Base-by-base conservation (phyloP, 169 alveolate species). In the Babesia ovata region DNA sequence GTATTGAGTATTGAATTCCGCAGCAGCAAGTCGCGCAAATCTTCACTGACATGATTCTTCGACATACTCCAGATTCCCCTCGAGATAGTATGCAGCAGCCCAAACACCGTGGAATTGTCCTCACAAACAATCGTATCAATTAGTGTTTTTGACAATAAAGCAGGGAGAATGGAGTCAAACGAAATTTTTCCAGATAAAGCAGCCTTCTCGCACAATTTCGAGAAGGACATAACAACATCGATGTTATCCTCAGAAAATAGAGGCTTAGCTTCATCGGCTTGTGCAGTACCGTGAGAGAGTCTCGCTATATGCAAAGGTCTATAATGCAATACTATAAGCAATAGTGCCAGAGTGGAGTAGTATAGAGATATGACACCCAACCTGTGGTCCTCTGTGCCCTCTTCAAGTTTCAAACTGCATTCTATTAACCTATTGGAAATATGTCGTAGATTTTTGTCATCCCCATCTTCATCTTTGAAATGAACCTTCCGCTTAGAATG, bases 61-160 rank as follows among this genome's bases (percentile, higher is more conserved):
- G 70, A 33, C 36, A 46, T 45, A 22, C 36, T 63, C 84, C 84
- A 75, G 28, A 75, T 48, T 12, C 70, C 76, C 46, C 63, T 75
- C n/a, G 70, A 46, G 11, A 75, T 66, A 48, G 78, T 26, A 29
- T 75, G 84, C 17, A 63, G 19, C 57, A 75, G 12, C 26, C 77
- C 84, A 26, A 65, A 75, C 7, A 45, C 76, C 7, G 84, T 7
- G 2, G 84, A 63, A n/a, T 66, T 61, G 49, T 75, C 84, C 17
- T 75, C 84, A 28, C 58, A 66, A 16, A 75, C 14, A 6, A 75
- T 26, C 4, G 84, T 60, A 14, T 22, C 62, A 9, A 71, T 39
- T 4, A 71, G 72, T 28, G 53, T 12, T n/a, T 58, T 26, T 45
- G 76, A 50, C 54, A 67, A 22, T 6, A 67, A 4, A 16, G 17